These are phyloP conservation scores for Catunica adiposa DNA, from an alignment of 2,329 filamentous ascomycete species.

Conservation along the genomic window DNA sequence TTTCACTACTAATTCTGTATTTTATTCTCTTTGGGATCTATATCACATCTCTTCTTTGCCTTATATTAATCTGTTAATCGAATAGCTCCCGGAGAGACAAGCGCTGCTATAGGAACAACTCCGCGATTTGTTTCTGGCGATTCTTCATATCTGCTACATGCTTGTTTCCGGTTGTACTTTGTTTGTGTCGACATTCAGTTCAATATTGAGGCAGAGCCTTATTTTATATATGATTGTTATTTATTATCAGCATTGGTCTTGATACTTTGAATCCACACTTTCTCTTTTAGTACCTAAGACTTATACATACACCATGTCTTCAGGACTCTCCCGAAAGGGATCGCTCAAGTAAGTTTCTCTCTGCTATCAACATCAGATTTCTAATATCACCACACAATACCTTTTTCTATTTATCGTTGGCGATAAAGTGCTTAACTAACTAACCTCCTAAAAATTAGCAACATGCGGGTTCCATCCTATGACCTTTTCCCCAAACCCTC, in stretches of 20 bases:
- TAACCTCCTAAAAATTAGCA: not conserved
- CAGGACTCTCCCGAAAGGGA: not conserved
- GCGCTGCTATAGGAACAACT: not conserved
- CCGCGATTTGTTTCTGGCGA: not conserved
- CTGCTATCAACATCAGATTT: not conserved
- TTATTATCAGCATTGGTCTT: not conserved
- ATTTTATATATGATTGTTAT: not conserved
- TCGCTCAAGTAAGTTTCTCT: constrained; percentile 4
- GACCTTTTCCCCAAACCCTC: constrained; percentile 7
- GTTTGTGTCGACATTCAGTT: not conserved
- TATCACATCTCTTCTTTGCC: too few species aligned
- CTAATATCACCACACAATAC: not conserved
- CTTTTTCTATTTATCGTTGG: not conserved
- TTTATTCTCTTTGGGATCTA: not conserved
- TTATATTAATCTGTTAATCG: too few species aligned
- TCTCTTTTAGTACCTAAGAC: not conserved
- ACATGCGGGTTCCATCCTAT: constrained; percentile 3
- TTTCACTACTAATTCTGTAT: constrained; percentile 1
- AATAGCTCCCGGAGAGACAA: too few species aligned
- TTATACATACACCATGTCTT: not conserved
- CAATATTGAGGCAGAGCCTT: not conserved
- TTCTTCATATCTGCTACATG: not conserved
- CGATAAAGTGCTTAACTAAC: not conserved
- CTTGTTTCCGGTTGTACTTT: not conserved
- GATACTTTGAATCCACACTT: not conserved